phyloP scores from a whole-genome alignment of 1,139 yeast species.

The Meyerozyma guilliermondii region DNA sequence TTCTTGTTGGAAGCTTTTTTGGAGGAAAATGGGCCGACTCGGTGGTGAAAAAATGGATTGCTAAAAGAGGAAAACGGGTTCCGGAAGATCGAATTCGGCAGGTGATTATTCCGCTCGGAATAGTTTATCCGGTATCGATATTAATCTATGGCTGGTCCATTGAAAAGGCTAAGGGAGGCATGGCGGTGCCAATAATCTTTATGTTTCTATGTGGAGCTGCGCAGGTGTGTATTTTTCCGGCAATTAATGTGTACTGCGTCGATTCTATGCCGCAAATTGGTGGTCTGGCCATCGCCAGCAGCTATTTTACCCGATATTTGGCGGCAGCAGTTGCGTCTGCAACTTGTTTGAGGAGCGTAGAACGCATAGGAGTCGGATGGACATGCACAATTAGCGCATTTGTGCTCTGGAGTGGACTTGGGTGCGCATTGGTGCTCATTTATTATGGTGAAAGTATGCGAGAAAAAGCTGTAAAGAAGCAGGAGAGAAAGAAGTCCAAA shows the following conservation, averaged over 20 bases:
- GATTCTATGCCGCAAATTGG: conserved; percentile 49
- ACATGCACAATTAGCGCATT: conserved; percentile 39
- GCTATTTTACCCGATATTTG: conserved; percentile 44
- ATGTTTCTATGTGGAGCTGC: conserved; percentile 44
- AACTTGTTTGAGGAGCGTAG: conserved; percentile 37
- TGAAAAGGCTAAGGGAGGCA: conserved; percentile 45
- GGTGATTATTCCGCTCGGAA: conserved; percentile 29
- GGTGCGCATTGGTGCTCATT: conserved; percentile 15
- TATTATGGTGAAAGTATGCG: conserved; percentile 20
- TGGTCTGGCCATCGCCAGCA: conserved; percentile 51
- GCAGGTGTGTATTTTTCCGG: conserved; percentile 47
- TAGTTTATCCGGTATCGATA: conserved; percentile 35
- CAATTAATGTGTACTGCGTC: conserved; percentile 50
- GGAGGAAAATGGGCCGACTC: conserved; percentile 50
- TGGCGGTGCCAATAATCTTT: conserved; percentile 46
- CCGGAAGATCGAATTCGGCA: conserved; percentile 50
- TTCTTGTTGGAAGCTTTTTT: conserved; percentile 39
- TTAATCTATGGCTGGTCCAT: conserved; percentile 51
- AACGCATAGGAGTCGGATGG: conserved; percentile 48
- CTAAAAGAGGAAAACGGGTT: conserved; percentile 36
- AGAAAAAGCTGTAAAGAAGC: neutral
- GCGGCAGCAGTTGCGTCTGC: conserved; percentile 49
- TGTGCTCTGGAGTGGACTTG: conserved; percentile 23
- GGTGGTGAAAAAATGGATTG: conserved; percentile 37
- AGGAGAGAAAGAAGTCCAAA: neutral